These are phyloP conservation scores for Urostyla sp. DNA, from an alignment of 73 alveolate genomes.

Conservation along the genomic window DNA sequence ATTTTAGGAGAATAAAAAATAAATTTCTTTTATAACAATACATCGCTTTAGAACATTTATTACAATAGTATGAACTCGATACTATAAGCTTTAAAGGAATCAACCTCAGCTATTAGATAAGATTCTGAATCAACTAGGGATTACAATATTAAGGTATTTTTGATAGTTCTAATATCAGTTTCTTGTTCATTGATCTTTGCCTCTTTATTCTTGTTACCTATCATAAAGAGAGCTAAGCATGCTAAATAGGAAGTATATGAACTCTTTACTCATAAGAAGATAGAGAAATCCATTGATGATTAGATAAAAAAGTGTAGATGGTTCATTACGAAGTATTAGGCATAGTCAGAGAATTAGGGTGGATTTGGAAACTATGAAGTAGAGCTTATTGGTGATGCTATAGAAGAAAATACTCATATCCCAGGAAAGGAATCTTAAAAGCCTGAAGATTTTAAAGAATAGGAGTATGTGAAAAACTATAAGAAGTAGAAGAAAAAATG, in stretches of 20 bases:
- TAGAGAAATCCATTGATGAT: constrained; percentile 50
- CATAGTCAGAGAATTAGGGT: constrained; percentile 5
- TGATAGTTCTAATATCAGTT: constrained; percentile 38
- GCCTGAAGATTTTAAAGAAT: constrained; percentile 38
- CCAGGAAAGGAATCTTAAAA: constrained; percentile 48
- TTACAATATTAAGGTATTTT: constrained; percentile 2
- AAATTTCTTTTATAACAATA: background rate
- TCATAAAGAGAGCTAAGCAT: constrained; percentile 40
- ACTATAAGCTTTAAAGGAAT: constrained; percentile 39
- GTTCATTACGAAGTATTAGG: constrained; percentile 44
- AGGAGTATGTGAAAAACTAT: constrained; percentile 31
- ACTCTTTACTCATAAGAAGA: constrained; percentile 45
- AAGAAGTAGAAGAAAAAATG: constrained; percentile 50
- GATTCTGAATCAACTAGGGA: constrained; percentile 50
- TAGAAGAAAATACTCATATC: constrained; percentile 49
- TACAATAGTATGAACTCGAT: constrained; percentile 47
- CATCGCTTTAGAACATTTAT: constrained; percentile 5
- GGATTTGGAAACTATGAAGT: constrained; percentile 40
- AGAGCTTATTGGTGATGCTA: constrained; percentile 11
- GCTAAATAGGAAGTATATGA: constrained; percentile 53
- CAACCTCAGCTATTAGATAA: constrained; percentile 49
- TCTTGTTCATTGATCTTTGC: constrained; percentile 35
- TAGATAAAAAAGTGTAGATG: constrained; percentile 44
- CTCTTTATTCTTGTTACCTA: constrained; percentile 33
- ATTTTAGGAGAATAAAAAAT: constrained; percentile 18